Evolutionary conservation across 2,329 filamentous ascomycete genomes (phyloP).

Genomic region (Aspergillus sp.): DNA sequence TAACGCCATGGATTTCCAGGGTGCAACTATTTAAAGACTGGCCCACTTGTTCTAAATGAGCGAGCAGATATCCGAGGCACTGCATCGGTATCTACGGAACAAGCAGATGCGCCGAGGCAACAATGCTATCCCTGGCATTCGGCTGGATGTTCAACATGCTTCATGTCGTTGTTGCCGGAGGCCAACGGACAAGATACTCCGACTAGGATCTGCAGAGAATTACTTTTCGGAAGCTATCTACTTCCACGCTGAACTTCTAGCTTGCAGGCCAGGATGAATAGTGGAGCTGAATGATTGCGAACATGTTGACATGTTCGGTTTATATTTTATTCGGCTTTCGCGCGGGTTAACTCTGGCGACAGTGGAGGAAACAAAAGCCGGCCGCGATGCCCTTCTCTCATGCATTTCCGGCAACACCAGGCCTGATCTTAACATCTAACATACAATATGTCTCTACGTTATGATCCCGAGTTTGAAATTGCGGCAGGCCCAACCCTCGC

Average conservation of each 20-base stretch:
- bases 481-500: slow-evolving; percentile 6
- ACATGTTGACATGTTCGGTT: neutral
- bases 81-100: neutral
- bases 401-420: neutral
- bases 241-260: neutral
- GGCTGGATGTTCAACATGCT: neutral
- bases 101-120: neutral
- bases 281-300: neutral
- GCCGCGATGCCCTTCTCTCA: neutral
- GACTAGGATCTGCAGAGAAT: neutral
- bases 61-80: neutral
- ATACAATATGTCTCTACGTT: slow-evolving; percentile 13
- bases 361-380: neutral
- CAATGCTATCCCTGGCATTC: neutral
- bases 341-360: neutral
- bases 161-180: neutral
- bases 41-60: neutral
- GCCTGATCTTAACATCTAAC: neutral
- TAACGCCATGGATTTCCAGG: neutral
- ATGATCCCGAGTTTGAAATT: slow-evolving; percentile 13
- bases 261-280: neutral
- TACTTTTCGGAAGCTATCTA: neutral
- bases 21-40: neutral
- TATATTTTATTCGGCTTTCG: neutral
- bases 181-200: neutral